These are phyloP conservation scores for Daldinia loculata DNA, from an alignment of 495 filamentous ascomycete genomes.

Conservation along the genomic window DNA sequence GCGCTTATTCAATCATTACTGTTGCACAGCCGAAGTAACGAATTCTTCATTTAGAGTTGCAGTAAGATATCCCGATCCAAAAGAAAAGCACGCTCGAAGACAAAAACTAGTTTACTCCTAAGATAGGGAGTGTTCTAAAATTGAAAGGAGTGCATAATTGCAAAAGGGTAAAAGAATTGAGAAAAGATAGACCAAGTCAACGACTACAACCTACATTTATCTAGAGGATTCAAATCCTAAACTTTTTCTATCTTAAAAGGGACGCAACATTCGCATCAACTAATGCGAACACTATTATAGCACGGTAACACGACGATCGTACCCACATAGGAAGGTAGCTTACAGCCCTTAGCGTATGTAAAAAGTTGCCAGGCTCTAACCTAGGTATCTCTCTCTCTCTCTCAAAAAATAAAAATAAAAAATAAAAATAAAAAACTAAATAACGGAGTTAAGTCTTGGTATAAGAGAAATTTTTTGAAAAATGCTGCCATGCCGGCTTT, in stretches of 20 bases:
- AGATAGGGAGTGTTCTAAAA: not conserved
- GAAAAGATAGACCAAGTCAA: not conserved
- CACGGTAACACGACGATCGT: conserved; percentile 18
- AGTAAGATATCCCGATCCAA: not conserved
- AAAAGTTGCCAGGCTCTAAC: not conserved
- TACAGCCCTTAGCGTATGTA: not conserved
- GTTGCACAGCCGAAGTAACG: not conserved
- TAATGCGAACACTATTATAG: conserved; percentile 2
- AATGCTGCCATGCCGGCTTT: not conserved
- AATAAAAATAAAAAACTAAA: not conserved
- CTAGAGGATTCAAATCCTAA: not conserved
- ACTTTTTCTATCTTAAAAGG: not conserved
- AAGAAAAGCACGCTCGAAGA: not conserved
- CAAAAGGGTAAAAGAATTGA: not conserved
- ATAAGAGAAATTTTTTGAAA: not conserved
- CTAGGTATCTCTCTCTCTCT: not conserved
- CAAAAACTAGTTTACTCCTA: not conserved
- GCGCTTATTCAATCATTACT: not conserved
- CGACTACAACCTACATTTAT: conserved; percentile 7
- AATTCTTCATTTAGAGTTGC: not conserved
- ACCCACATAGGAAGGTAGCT: conserved; percentile 25
- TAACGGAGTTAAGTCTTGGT: not conserved
- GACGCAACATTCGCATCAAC: conserved; percentile 1
- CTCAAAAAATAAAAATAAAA: not conserved
- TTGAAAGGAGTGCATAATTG: not conserved